Evolutionary conservation across 352 stramenopile species (phyloP).

Genomic region (Globisporangium emineosum): DNA sequence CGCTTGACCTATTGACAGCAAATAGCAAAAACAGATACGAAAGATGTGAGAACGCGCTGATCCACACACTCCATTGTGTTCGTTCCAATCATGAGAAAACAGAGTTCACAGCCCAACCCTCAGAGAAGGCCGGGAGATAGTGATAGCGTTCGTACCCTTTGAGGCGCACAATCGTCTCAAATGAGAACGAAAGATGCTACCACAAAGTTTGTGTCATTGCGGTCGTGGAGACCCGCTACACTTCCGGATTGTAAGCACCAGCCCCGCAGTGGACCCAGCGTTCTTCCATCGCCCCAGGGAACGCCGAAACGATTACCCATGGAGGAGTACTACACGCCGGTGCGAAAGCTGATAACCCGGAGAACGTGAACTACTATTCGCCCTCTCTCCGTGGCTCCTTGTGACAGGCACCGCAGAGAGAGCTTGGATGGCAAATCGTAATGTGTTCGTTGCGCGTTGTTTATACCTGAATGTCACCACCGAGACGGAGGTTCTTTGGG

Average conservation of each 20-base stretch:
- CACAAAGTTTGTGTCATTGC: constrained; percentile 92
- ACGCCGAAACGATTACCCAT: not conserved
- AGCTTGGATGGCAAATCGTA: constrained; percentile 11
- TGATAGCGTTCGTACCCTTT: constrained; percentile 71
- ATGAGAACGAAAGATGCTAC: constrained; percentile 32
- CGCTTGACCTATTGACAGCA: constrained; percentile 77
- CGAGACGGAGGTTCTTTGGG: constrained; percentile 95
- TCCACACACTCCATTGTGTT: not conserved
- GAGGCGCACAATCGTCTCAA: constrained; percentile 37
- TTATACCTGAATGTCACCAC: constrained; percentile 94
- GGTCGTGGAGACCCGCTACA: constrained; percentile 89
- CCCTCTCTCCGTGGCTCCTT: not conserved
- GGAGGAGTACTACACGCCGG: constrained; percentile 7
- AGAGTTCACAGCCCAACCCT: constrained; percentile 11
- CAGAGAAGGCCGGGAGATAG: constrained; percentile 14
- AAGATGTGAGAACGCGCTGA: constrained; percentile 13
- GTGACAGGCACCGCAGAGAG: not conserved
- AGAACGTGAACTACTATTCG: constrained; percentile 22
- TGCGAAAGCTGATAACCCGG: constrained; percentile 7
- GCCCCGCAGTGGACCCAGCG: constrained; percentile 6
- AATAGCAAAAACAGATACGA: constrained; percentile 18
- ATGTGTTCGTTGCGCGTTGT: constrained; percentile 15
- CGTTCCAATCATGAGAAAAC: constrained; percentile 5
- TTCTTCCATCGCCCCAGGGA: not conserved
- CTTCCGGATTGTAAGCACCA: constrained; percentile 20